phyloP scores from a whole-genome alignment of 2,329 filamentous ascomycete species.

The Phyllosticta capitalensis region DNA sequence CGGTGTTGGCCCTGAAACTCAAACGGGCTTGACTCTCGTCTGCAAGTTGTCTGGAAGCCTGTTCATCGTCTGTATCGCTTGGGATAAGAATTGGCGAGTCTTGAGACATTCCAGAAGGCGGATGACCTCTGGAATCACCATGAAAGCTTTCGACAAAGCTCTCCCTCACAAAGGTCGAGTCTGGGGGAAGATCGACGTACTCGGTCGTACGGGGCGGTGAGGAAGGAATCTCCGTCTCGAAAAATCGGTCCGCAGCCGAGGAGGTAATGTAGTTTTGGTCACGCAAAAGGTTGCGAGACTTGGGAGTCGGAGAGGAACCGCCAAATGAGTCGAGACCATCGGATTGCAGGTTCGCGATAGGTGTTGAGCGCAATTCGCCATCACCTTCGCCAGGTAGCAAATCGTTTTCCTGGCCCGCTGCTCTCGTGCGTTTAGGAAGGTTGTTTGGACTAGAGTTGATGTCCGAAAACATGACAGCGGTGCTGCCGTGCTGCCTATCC shows the following conservation, averaged over 20 bases:
- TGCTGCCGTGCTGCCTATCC: slow-evolving; percentile 57
- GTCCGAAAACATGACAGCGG: slow-evolving; percentile 57
- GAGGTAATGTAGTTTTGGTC: not conserved
- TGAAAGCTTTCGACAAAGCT: not conserved
- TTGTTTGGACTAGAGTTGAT: slow-evolving; percentile 30
- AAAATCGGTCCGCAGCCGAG: not conserved
- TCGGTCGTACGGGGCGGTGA: slow-evolving; percentile 15
- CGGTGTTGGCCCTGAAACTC: not conserved
- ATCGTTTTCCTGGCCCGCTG: not conserved
- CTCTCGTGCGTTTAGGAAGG: not conserved
- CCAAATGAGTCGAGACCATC: slow-evolving; percentile 37
- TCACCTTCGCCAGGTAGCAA: not conserved
- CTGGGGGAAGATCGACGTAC: not conserved
- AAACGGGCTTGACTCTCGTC: not conserved
- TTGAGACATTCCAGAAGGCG: not conserved
- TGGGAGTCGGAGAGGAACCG: slow-evolving; percentile 45
- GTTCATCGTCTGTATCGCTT: not conserved
- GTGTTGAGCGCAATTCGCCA: slow-evolving; percentile 25
- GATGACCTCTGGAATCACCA: not conserved
- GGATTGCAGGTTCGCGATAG: slow-evolving; percentile 29
- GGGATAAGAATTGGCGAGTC: not conserved
- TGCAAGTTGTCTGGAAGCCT: slow-evolving; percentile 4
- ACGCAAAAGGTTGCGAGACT: slow-evolving; percentile 17
- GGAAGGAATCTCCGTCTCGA: slow-evolving; percentile 8
- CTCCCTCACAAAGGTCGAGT: slow-evolving; percentile 1